A percentile compares a stretch with the other conserved stretches of the same genome.
Conservation (phyloP, 2,329 filamentous ascomycete species). For the Thielaviopsis musarum region DNA sequence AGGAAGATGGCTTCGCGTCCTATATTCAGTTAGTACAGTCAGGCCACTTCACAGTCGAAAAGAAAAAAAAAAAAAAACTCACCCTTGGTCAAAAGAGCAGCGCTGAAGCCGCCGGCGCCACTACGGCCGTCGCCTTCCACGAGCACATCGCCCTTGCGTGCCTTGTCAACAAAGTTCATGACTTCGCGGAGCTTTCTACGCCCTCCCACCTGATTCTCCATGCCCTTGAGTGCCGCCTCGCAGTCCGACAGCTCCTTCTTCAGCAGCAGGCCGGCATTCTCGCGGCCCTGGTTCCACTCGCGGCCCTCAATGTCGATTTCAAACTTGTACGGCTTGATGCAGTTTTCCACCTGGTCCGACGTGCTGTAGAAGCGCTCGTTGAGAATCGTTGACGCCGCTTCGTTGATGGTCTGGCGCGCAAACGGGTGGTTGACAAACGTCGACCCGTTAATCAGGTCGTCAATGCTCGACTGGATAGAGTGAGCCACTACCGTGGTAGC, state of each 20-base stretch:
- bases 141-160: slow-evolving; percentile 67
- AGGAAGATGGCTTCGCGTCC: slow-evolving; percentile 90
- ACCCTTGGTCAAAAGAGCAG: slow-evolving; percentile 72
- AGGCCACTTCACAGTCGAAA: too few species aligned
- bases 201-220: slow-evolving; percentile 67
- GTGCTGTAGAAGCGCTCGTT: slow-evolving; percentile 95
- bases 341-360: slow-evolving; percentile 94
- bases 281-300: slow-evolving; percentile 74
- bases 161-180: slow-evolving; percentile 77
- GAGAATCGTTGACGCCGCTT: slow-evolving; percentile 76
- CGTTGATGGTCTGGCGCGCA: slow-evolving; percentile 79
- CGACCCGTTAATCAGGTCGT: slow-evolving; percentile 59
- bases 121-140: slow-evolving; percentile 70
- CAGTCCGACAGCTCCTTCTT: slow-evolving; percentile 77
- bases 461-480: slow-evolving; percentile 71
- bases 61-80: slow-evolving; percentile 17
- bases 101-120: slow-evolving; percentile 86
- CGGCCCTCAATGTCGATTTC: slow-evolving; percentile 86
- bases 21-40: slow-evolving; percentile 23
- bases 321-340: slow-evolving; percentile 97
- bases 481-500: slow-evolving; percentile 83
- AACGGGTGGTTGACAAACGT: slow-evolving; percentile 85
- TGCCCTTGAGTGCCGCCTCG: slow-evolving; percentile 55
- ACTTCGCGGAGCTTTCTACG: slow-evolving; percentile 78
- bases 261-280: slow-evolving; percentile 65